These are phyloP conservation scores for Talaromyces funiculosus DNA, from an alignment of 2,329 filamentous ascomycete species.

Conservation along the genomic window DNA sequence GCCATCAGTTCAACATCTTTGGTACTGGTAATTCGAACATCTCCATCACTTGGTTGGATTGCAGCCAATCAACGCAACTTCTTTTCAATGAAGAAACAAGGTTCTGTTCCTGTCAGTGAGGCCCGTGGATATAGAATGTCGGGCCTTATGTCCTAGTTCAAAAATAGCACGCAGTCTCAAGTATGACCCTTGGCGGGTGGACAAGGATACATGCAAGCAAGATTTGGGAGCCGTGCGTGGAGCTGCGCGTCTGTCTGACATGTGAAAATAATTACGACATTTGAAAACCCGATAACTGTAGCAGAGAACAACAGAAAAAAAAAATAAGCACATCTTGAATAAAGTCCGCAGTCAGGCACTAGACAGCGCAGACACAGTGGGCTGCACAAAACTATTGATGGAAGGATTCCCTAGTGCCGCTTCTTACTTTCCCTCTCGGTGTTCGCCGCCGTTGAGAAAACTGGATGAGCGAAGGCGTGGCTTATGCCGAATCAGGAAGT, in stretches of 20 bases:
- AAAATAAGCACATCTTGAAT: background rate
- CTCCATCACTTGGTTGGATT: background rate
- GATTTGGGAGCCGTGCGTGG: background rate
- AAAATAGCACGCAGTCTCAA: background rate
- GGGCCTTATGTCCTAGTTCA: background rate
- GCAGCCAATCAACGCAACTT: background rate
- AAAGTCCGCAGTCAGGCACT: background rate
- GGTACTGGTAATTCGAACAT: slow-evolving; percentile 1
- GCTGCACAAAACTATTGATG: background rate
- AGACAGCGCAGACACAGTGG: background rate
- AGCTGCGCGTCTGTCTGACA: background rate
- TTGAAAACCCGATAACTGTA: background rate
- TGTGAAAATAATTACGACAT: background rate
- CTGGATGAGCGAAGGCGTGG: background rate
- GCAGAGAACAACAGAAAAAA: background rate
- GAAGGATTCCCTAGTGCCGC: background rate
- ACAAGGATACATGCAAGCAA: background rate
- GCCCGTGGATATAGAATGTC: background rate
- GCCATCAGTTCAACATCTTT: background rate
- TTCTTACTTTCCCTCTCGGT: background rate
- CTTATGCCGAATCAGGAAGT: background rate
- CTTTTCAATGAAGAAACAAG: background rate
- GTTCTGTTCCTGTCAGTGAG: background rate
- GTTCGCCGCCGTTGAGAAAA: background rate
- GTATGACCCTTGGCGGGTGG: background rate